Evolutionary conservation across 2,329 filamentous ascomycete species (phyloP), one percentile per base, ranked within the genome.

Genomic region (Amesomyces nigricolor): DNA sequence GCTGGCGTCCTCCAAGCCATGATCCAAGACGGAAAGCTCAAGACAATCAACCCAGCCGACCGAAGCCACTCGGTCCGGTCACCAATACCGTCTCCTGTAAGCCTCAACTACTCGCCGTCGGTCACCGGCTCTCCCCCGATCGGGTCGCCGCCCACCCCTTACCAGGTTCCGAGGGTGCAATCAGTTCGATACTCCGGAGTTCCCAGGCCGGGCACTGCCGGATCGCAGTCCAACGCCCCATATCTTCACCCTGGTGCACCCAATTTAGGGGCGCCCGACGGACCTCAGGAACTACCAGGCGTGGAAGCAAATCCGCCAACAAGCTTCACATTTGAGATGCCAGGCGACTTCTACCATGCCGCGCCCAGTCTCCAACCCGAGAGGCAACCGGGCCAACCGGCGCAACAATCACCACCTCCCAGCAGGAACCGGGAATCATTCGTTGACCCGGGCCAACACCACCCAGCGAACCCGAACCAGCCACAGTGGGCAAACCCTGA

Each of bases 1-100:
- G 74, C 83, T 5, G 85, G 85, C 14, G 75, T 81, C 16, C 72
- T 88, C 47, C 79, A 81, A 42, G 85, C 81, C 53, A 86, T 88
- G 63, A 65, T 67, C 5, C 59, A 65, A 52, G 60, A 65, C 46
- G 65, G 65, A 6, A 63, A 60, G 58, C 61, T 66, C 29, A 64
- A 61, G 58, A 65, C 65, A 4, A 53, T 64, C 49, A 67, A 80
- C 63, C 78, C 77, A 5, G 76, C 75, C 60, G 78, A 80, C 63
- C 71, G 76, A 8, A 74, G 76, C n/a, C 66, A 65, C 53, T 62
- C 64, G n/a, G 9, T 54, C 37, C 54, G 38, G n/a, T 63, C 63
- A 11, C 61, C 63, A 0, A 37, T 64, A 9, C 60, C 62, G 8
- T 62, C 66, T 42, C 62, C 63, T 1, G 56, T 61, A 1, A 57